Percentiles rank a stretch among this genome's conserved stretches.
phyloP scores from a whole-genome alignment of 345 rosid species.

The Acer yangbiense region DNA sequence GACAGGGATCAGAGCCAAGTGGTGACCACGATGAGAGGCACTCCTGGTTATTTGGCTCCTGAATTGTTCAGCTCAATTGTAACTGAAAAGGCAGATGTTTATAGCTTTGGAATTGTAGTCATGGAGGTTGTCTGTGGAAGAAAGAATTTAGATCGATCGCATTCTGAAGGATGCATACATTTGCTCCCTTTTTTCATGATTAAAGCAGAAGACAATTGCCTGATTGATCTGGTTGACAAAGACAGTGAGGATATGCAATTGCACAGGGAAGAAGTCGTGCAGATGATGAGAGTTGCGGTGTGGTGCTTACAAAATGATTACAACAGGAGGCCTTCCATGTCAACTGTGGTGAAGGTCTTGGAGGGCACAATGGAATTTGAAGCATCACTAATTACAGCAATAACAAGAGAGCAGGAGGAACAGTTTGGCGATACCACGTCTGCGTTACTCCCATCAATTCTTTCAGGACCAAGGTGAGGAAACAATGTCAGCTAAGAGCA shows the following conservation, averaged over 20 bases:
- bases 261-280: not conserved
- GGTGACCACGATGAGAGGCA: not conserved
- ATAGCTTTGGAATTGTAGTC: not conserved
- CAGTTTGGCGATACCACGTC: too few species aligned
- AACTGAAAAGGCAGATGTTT: not conserved
- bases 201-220: not conserved
- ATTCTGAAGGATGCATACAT: not conserved
- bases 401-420: too few species aligned
- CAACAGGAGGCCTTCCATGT: not conserved
- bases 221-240: not conserved
- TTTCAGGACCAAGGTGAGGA: too few species aligned
- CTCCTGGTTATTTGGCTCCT: not conserved
- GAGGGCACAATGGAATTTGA: not conserved
- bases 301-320: not conserved
- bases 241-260: not conserved
- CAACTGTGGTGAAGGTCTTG: not conserved
- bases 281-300: not conserved
- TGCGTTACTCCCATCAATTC: too few species aligned
- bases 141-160: not conserved
- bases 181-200: too few species aligned
- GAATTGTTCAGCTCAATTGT: not conserved
- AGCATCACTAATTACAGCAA: not conserved
- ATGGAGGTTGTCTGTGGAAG: not conserved
- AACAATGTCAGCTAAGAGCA: too few species aligned
- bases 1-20: slow-evolving; percentile 5